Conservation (phyloP, 2,329 filamentous ascomycete species). For the Phoma sp. region DNA sequence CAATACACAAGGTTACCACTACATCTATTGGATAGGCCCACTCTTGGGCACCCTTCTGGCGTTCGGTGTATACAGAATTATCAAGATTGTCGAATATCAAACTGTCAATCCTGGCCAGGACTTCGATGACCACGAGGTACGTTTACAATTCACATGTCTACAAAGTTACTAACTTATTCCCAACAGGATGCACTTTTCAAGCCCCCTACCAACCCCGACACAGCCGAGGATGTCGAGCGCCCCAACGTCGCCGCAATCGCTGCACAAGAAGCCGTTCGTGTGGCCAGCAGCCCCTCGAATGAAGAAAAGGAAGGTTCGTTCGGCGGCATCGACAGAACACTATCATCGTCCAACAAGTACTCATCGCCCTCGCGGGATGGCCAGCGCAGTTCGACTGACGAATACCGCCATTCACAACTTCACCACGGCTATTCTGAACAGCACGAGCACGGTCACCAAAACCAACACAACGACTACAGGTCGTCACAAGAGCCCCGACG, state of each 20-base stretch:
- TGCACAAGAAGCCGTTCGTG: constrained; percentile 29
- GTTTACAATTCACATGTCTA: neutral
- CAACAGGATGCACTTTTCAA: constrained; percentile 36
- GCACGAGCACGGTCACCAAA: neutral
- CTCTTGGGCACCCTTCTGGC: constrained; percentile 47
- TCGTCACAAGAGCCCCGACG: constrained; percentile 1
- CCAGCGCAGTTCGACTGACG: constrained; percentile 4
- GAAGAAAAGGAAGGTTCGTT: neutral
- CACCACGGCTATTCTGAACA: neutral
- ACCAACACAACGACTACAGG: neutral
- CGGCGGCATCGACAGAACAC: constrained; percentile 5
- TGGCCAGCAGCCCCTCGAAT: neutral
- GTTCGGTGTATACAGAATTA: constrained; percentile 48
- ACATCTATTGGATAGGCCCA: constrained; percentile 53
- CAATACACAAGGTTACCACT: constrained; percentile 41
- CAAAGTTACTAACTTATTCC: neutral
- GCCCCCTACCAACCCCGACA: constrained; percentile 34
- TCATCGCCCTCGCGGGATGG: constrained; percentile 7
- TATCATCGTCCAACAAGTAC: neutral
- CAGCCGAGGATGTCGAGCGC: constrained; percentile 35
- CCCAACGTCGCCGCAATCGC: constrained; percentile 41
- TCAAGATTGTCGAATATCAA: constrained; percentile 51
- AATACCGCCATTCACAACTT: neutral
- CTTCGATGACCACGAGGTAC: constrained; percentile 47
- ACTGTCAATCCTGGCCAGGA: constrained; percentile 52